Evolutionary conservation across 768 basidiomycete species (phyloP), one percentile per base, ranked within the genome.

Genomic region (Podaxis rugospora): DNA sequence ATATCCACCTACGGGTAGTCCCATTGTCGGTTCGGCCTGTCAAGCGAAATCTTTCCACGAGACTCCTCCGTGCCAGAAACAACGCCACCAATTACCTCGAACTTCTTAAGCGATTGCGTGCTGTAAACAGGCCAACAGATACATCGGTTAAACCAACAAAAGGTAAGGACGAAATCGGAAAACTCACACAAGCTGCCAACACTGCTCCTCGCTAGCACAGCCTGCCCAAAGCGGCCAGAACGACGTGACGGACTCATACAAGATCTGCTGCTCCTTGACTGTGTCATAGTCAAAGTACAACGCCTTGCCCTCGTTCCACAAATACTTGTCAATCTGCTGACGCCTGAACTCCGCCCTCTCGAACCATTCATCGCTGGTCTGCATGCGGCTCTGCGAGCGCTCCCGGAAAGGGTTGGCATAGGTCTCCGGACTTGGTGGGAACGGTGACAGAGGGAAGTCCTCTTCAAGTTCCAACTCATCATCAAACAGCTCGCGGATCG

Each of bases 211-310:
- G 63, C 93, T 95, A 42, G 95, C 95, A 72, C 93, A 96, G 11
- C 96, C 96, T 13, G 94, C 94, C 96, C 96, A 99, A 37, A 99
- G 80, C 39, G 93, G 84, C 95, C 95, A 99, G 73, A 95, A 90
- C 27, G 90, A 82, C 0, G 96, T 99, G n/a, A 94, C 97, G 70
- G 90, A 92, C 78, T 99, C 96, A 70, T 98, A 99, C 66, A 95
- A 72, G 63, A 89, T 93, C 79, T 96, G 94, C 74, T 88, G 88
- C 80, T 92, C 87, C 73, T 90, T 84, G 58, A 86, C 90, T 16
- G 92, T 95, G 71, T 99, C 96, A 67, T 95, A 98, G 72, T 99
- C 96, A 69, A 93, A 95, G 80, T 96, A 98, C 67, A 98, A 78
- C 65, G 83, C 86, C 80, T 94, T 90, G 71, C 86, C 92, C 73